Base-by-base conservation (phyloP, 306 rosid species). In the Vicia sativa region DNA sequence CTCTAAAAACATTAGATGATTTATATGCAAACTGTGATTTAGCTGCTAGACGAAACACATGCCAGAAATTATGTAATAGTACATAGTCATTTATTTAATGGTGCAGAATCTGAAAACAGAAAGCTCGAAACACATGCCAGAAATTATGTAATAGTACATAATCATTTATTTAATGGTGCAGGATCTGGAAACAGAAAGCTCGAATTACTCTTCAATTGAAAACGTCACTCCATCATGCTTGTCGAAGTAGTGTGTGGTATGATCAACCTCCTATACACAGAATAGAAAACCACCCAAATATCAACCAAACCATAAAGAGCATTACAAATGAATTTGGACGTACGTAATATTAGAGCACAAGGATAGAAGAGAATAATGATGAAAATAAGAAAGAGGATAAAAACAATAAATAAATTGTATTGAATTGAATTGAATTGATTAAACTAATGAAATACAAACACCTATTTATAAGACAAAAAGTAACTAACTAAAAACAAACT, bases 181-280 rank as follows among this genome's bases (percentile, higher is more conserved):
- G 44, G 59, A 2, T 13, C 29, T 42, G 44, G 71, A 44, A 11
- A 31, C 46, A 31, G 4, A 49, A 61, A 62, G 42, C 65, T 18
- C 52, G 13, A 28, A 35, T 58, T 83, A 83, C 31, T 89, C 95
- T 6, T 82, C 84, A 18, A 89, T 82, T 39, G 65, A 31, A 72
- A 91, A 91, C 31, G 45, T 0, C 72, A 84, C 85, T 28, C 87
- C 87, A 14, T 85, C 48, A 23, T 75, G 18, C 78, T 73, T 34
- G 62, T 19, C 39, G 23, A 89, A 89, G 83, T 56, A 1, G 83
- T 91, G 91, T 10, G 80, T 1, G 4, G 97, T 82, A 67, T 80
- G 87, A 77, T 89, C 97, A 80, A 83, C 81, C 71, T 57, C 89
- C 97, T 91, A 72, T 38, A 73, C 55, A 50, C 10, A 64, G 3